phyloP scores from a whole-genome alignment of 1,284 basidiomycete species.

The Boletellus dicymbophilus region DNA sequence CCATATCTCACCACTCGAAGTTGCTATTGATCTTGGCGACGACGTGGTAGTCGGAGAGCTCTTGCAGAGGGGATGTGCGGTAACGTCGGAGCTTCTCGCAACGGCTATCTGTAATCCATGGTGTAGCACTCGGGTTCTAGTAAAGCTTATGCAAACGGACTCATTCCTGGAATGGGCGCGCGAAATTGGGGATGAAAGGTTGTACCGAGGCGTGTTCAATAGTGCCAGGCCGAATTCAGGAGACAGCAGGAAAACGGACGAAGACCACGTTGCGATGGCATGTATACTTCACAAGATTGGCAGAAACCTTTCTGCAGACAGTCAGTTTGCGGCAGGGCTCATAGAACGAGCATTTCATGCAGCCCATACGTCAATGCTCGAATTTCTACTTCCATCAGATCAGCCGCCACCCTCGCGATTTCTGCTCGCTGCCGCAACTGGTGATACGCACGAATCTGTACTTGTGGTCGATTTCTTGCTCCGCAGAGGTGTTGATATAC shows the following conservation, averaged over 20 bases:
- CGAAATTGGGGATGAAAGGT: not conserved
- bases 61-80: not conserved
- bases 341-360: not conserved
- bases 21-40: not conserved
- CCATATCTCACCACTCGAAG: not conserved
- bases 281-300: not conserved
- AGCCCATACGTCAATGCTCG: not conserved
- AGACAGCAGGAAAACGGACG: not conserved
- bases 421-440: not conserved
- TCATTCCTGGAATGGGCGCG: constrained; percentile 3
- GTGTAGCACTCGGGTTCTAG: constrained; percentile 2
- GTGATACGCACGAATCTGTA: not conserved
- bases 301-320: not conserved
- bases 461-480: not conserved
- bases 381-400: not conserved
- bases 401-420: not conserved
- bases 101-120: constrained; percentile 1
- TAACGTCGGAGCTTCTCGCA: not conserved
- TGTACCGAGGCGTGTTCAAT: not conserved
- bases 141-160: not conserved
- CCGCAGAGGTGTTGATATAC: not conserved
- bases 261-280: not conserved
- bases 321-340: not conserved
- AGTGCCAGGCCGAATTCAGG: not conserved
- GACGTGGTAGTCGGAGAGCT: not conserved